A percentile compares a stretch with the other conserved stretches of the same genome.
These are phyloP conservation scores for Geotrichum carabidarum DNA, from an alignment of 1,139 yeast species.

Conservation along the genomic window DNA sequence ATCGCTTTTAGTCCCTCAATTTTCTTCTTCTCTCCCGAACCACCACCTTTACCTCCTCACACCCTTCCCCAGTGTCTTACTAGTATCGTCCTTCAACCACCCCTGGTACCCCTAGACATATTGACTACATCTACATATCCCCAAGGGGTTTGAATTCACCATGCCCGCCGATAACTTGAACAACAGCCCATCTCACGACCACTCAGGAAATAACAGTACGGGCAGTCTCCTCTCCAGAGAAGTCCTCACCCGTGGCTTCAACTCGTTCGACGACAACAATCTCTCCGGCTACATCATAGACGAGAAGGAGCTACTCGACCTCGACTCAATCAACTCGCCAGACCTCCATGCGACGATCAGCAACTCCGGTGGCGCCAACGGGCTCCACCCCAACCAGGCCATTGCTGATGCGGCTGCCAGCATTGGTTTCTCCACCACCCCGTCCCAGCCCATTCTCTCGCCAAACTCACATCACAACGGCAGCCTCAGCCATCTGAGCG, in stretches of 20 bases:
- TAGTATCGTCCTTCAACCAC: not conserved
- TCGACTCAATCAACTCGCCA: constrained; percentile 27
- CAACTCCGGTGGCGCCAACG: not conserved
- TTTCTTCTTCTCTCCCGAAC: not conserved
- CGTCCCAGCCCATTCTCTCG: constrained; percentile 9
- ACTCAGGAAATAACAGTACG: constrained; percentile 4
- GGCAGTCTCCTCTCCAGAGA: constrained; percentile 26
- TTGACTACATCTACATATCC: not conserved
- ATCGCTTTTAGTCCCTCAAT: no score
- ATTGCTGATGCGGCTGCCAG: constrained; percentile 1
- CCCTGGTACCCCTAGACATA: not conserved
- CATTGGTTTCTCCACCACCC: constrained; percentile 14
- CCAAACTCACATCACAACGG: not conserved
- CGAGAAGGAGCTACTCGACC: constrained; percentile 33
- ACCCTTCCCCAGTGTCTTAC: not conserved
- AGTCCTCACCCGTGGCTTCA: constrained; percentile 30
- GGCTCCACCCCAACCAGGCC: not conserved
- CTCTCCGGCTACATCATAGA: constrained; percentile 31
- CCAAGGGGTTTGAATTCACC: constrained; percentile 18
- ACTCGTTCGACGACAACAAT: constrained; percentile 29
- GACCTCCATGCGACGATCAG: constrained; percentile 18
- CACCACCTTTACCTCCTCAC: not conserved
- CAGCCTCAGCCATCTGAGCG: not conserved
- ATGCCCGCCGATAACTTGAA: constrained; percentile 31
- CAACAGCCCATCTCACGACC: constrained; percentile 29